A percentile compares a stretch with the other conserved stretches of the same genome.
Evolutionary conservation across 306 rosid species (phyloP).

Genomic region (Potentilla sterilis): DNA sequence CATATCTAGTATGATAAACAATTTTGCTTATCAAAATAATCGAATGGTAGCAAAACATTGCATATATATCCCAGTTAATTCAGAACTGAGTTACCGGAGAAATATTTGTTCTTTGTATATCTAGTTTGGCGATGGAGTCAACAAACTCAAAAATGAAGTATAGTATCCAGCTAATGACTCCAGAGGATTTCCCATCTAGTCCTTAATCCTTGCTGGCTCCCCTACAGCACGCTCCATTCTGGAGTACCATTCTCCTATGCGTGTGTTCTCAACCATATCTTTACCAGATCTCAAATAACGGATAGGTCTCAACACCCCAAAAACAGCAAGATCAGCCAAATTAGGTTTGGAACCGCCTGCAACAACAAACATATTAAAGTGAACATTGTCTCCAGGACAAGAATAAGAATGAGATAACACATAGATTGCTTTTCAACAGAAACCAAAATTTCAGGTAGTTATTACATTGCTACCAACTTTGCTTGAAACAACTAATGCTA

Average conservation of each 20-base stretch:
- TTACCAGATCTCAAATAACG: constrained; percentile 84
- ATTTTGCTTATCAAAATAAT: constrained; percentile 12
- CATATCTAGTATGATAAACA: constrained; percentile 13
- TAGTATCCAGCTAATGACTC: constrained; percentile 5
- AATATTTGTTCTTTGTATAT: constrained; percentile 2
- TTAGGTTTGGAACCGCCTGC: constrained; percentile 63
- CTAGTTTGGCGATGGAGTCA: constrained; percentile 3
- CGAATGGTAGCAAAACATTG: constrained; percentile 10
- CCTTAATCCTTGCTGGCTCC: constrained; percentile 61
- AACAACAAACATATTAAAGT: neutral
- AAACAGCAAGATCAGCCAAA: constrained; percentile 53
- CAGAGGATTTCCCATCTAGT: constrained; percentile 28
- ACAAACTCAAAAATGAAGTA: constrained; percentile 26
- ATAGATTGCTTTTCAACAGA: neutral
- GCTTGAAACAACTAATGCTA: neutral
- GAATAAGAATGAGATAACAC: neutral
- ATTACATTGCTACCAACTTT: neutral
- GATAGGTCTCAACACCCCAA: constrained; percentile 87
- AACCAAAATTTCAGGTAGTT: neutral
- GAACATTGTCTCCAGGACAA: neutral
- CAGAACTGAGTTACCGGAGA: neutral
- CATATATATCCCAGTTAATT: neutral
- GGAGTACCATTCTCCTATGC: constrained; percentile 89
- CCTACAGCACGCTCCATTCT: constrained; percentile 86
- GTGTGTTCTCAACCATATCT: constrained; percentile 95